Base-by-base conservation (phyloP, 2,329 filamentous ascomycete genomes). In the Botrytis hyacinthi region DNA sequence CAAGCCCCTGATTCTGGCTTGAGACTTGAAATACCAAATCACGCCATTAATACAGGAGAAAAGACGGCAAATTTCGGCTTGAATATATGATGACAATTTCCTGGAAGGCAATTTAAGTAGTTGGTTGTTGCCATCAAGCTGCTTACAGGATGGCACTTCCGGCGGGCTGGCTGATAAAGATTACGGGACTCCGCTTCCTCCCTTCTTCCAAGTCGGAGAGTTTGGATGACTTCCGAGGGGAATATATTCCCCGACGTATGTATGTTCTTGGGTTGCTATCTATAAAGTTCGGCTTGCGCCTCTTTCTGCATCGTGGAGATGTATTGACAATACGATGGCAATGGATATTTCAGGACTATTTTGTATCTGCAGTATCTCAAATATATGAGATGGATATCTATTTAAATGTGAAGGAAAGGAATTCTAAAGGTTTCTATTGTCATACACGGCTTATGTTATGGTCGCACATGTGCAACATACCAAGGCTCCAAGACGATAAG, bases 311-410 rank as follows among this genome's bases (percentile, higher is more conserved):
- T 37, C 6, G 8, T n/a, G 3, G 35, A 40, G 26, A 26, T 29
- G 37, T 22, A 22, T 40, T 54, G 26, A 40, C 40, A 14, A 54
- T 29, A 54, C n/a, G 20, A 37, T 51, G 22, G 46, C 22, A 26
- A 67, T 37, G 65, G 20, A 18, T n/a, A 37, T 44, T 40, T 22
- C 9, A 32, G 61, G 10, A 6, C 16, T 3, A 60, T 37, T 37
- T 4, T 26, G 4, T 26, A 35, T 14, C 9, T 44, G 4, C 1
- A 22, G 4, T 3, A 22, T 22, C 14, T 5, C 3, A 29, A 14
- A 20, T 3, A 3, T 37, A 16, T 2, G 4, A 20, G 12, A 9
- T 6, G 0, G 7, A 48, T 10, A 3, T 10, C 7, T 4, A 40
- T n/a, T 40, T 9, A 9, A n/a, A 62, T n/a, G 9, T 62, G 35